phyloP scores from a whole-genome alignment of 1,139 yeast species.

The Entelexis paramagnoliae region DNA sequence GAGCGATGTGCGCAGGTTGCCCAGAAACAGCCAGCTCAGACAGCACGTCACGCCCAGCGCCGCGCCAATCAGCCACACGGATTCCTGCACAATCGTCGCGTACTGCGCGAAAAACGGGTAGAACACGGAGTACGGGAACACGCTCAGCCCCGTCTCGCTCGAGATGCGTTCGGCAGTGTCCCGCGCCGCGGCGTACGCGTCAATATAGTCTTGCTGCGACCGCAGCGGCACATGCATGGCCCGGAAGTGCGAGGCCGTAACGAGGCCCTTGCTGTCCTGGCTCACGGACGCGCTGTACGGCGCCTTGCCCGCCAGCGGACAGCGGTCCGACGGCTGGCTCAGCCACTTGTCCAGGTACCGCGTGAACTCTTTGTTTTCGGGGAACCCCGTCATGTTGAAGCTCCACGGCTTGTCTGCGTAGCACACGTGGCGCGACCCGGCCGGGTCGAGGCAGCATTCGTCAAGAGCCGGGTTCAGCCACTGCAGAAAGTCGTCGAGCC shows the following conservation, averaged over 20 bases:
- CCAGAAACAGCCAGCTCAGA: constrained; percentile 50
- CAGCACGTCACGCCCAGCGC: constrained; percentile 51
- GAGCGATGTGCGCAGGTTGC: constrained; percentile 52
- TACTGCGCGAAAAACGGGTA: constrained; percentile 90
- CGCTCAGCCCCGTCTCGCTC: constrained; percentile 39
- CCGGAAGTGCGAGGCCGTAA: constrained; percentile 48
- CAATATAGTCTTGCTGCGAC: constrained; percentile 75
- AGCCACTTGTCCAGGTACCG: constrained; percentile 73
- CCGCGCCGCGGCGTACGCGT: constrained; percentile 65
- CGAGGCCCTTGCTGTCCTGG: constrained; percentile 22
- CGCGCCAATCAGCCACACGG: constrained; percentile 45
- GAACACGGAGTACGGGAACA: constrained; percentile 87
- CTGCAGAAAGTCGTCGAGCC: constrained; percentile 84
- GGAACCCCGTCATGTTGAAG: constrained; percentile 72
- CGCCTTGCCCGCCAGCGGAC: constrained; percentile 94
- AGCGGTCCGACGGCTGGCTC: constrained; percentile 68
- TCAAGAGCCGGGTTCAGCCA: constrained; percentile 82
- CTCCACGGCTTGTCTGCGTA: constrained; percentile 43
- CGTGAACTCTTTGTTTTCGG: constrained; percentile 66
- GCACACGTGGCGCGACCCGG: constrained; percentile 27
- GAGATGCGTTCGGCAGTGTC: constrained; percentile 55
- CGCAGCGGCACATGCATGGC: constrained; percentile 72
- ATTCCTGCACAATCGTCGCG: constrained; percentile 46
- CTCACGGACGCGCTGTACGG: constrained; percentile 61
- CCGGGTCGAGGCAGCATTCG: constrained; percentile 63